Conservation (phyloP, 306 rosid genomes). For the Glycine latifolia region DNA sequence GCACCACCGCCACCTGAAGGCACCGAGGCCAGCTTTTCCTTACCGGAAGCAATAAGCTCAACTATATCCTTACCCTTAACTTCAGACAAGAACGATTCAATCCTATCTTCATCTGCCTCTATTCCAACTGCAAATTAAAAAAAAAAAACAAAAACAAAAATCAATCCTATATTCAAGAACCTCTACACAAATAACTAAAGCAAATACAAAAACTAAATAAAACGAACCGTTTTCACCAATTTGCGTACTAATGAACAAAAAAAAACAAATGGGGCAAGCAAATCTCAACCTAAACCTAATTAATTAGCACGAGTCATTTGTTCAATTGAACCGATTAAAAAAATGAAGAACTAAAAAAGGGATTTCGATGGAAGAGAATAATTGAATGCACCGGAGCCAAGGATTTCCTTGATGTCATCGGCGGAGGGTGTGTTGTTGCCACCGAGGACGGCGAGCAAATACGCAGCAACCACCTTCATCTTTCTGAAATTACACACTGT, state of each 20-base stretch:
- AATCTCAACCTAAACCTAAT: conserved; percentile 20
- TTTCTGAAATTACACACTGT: conserved; percentile 33
- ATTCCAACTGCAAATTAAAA: conserved; percentile 64
- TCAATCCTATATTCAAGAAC: neutral
- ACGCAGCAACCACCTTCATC: conserved; percentile 76
- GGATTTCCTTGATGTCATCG: conserved; percentile 53
- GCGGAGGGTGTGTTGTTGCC: conserved; percentile 62
- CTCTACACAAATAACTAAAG: neutral
- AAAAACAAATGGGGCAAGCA: neutral
- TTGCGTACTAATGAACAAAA: neutral
- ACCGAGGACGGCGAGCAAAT: conserved; percentile 68
- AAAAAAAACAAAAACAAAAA: neutral
- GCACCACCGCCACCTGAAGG: conserved; percentile 74
- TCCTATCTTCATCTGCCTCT: conserved; percentile 65
- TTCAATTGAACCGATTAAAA: too few species aligned
- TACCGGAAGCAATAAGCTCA: conserved; percentile 77
- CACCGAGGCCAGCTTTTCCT: conserved; percentile 76
- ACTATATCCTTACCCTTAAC: conserved; percentile 71
- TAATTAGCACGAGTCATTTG: neutral
- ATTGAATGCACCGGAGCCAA: conserved; percentile 47
- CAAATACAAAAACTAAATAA: neutral
- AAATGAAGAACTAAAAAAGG: neutral
- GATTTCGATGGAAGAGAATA: neutral
- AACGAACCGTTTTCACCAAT: neutral
- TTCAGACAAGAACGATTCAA: conserved; percentile 63